Percentiles rank a stretch among this genome's conserved stretches.
Evolutionary conservation across 257 asterid genomes (phyloP).

Genomic region (Fraxinus pennsylvanica): DNA sequence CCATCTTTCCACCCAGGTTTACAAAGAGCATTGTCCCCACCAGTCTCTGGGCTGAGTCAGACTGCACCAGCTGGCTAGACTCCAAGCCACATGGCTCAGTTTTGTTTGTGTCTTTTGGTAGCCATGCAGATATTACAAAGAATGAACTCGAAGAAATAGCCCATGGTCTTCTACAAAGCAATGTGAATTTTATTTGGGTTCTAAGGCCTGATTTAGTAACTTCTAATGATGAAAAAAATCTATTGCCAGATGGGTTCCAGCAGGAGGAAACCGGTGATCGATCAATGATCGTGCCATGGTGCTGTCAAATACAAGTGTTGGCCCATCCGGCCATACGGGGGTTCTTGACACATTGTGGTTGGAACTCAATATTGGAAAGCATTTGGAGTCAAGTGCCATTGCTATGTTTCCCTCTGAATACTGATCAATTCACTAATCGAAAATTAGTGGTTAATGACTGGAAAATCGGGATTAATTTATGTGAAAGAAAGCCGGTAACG

Average conservation of each 20-base stretch:
- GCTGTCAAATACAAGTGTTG: slow-evolving; percentile 41
- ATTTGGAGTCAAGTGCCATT: slow-evolving; percentile 46
- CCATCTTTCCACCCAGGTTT: slow-evolving; percentile 37
- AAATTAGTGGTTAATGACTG: slow-evolving; percentile 48
- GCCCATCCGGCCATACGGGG: slow-evolving; percentile 39
- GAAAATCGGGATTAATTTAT: slow-evolving; percentile 47
- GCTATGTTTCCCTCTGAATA: slow-evolving; percentile 48
- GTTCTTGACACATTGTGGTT: slow-evolving; percentile 50
- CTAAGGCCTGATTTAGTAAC: slow-evolving; percentile 46
- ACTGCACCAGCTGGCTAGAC: slow-evolving; percentile 44
- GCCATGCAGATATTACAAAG: slow-evolving; percentile 43
- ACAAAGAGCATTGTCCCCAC: slow-evolving; percentile 31
- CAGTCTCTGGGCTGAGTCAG: slow-evolving; percentile 53
- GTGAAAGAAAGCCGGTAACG: slow-evolving; percentile 25
- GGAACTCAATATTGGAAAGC: slow-evolving; percentile 49
- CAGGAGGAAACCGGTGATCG: slow-evolving; percentile 22
- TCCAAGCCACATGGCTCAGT: slow-evolving; percentile 40
- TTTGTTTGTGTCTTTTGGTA: slow-evolving; percentile 49
- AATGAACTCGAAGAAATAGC: slow-evolving; percentile 40
- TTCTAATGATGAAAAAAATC: slow-evolving; percentile 30
- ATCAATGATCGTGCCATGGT: slow-evolving; percentile 42
- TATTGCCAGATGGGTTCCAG: slow-evolving; percentile 29
- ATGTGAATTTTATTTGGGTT: slow-evolving; percentile 42
- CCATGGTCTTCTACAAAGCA: slow-evolving; percentile 37
- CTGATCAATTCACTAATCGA: slow-evolving; percentile 52